Evolutionary conservation across 495 filamentous ascomycete species (phyloP), one percentile per base, ranked within the genome.

Genomic region (Parathielavia hyrcaniae): DNA sequence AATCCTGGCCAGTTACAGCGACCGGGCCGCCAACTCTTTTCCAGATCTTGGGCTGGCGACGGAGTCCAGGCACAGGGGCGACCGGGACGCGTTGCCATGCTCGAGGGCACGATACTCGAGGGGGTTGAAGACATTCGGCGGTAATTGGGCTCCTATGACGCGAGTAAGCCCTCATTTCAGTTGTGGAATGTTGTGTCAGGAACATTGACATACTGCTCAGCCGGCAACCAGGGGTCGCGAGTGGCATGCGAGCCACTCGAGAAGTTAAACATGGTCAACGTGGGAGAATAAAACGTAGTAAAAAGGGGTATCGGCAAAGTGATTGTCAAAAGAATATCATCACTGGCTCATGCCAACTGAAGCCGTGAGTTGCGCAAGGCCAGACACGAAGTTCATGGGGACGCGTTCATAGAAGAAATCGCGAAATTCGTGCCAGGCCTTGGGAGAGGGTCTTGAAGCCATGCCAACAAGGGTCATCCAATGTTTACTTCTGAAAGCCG

Each of bases 51-150:
- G 53, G 59, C 30, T 59, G 64, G 16, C 63, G 62, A 6, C 41
- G 34, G 0, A 35, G 51, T 23, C 51, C 43, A n/a, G 53, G 32
- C 39, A 44, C 58, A 22, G 66, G 53, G 50, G 59, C 55, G 23
- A 72, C 64, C 8, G 57, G 46, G 22, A 72, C 61, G 60, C 70
- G 68, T 36, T 71, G 45, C 70, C 70, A 72, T 43, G 70, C 45
- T 45, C 61, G 52, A 4, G 68, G 60, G 36, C 30, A 53, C 32
- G 60, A 41, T n/a, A 60, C 35, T 5, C n/a, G 58, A 0, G 63
- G 61, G 11, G 69, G 66, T 16, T 57, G 48, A 46, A 70, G 60
- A 45, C 53, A 54, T 16, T 62, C 45, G n/a, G 58, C 55, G n/a
- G 64, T 58, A 35, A 70, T 61, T 17, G 62, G 61, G 22, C 23